Evolutionary conservation across 805 yeast species (phyloP).

Genomic region (Citeromyces nyonsensis): DNA sequence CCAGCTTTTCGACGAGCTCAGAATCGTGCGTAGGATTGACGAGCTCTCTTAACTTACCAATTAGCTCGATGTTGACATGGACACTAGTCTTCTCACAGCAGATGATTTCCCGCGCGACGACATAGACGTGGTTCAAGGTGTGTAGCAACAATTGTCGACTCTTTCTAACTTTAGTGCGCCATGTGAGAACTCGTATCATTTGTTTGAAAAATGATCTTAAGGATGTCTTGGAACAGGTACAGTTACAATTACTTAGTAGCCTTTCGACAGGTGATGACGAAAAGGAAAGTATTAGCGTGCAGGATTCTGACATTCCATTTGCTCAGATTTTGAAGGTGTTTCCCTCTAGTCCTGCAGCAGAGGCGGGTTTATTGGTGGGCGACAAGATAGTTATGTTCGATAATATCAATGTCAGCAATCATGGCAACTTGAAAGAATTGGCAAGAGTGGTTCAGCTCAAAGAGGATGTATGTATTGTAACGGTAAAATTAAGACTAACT

Average conservation of each 20-base stretch:
- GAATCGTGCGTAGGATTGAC: not conserved
- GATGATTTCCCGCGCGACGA: conserved; percentile 87
- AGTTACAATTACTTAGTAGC: conserved; percentile 19
- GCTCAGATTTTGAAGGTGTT: conserved; percentile 36
- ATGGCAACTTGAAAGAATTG: conserved; percentile 27
- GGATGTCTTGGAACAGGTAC: conserved; percentile 28
- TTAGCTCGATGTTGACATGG: conserved; percentile 38
- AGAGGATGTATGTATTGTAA: conserved; percentile 13
- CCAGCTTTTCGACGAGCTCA: too few relatives aligned
- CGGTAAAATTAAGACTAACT: not conserved
- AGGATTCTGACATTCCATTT: conserved; percentile 25
- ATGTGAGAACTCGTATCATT: conserved; percentile 47
- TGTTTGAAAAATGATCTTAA: conserved; percentile 57
- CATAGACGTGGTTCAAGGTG: conserved; percentile 52
- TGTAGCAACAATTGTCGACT: conserved; percentile 1
- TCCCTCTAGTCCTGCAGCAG: conserved; percentile 36
- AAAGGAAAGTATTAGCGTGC: not conserved
- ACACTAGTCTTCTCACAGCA: conserved; percentile 40
- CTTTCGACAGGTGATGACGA: not conserved
- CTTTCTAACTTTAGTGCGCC: conserved; percentile 20
- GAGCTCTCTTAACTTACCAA: not conserved
- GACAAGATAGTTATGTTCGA: conserved; percentile 48
- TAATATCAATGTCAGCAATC: conserved; percentile 35
- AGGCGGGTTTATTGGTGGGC: conserved; percentile 33
- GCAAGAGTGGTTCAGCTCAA: conserved; percentile 25